Conservation (phyloP, 2,329 filamentous ascomycete genomes). For the Colletotrichum sublineola region DNA sequence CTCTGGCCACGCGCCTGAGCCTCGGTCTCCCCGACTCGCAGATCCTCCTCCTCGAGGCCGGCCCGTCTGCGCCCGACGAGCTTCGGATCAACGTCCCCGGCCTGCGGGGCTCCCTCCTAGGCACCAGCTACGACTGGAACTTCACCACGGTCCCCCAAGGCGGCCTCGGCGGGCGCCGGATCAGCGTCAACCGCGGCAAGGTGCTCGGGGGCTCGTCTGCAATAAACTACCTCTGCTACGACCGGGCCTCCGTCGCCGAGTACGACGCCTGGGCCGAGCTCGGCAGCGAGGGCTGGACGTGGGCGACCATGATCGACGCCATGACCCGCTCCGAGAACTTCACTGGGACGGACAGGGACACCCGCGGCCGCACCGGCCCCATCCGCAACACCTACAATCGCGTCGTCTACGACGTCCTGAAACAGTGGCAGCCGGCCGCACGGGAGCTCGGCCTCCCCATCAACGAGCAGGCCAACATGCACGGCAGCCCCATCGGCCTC, state of each 20-base stretch:
- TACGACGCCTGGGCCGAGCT: slow-evolving; percentile 56
- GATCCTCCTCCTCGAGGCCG: slow-evolving; percentile 50
- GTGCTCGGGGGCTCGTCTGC: slow-evolving; percentile 63
- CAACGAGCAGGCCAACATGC: slow-evolving; percentile 31
- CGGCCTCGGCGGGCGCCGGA: slow-evolving; percentile 54
- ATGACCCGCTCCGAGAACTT: slow-evolving; percentile 49
- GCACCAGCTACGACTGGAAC: slow-evolving; percentile 55
- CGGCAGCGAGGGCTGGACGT: slow-evolving; percentile 53
- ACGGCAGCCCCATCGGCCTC: slow-evolving; percentile 39
- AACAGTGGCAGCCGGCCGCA: slow-evolving; percentile 39
- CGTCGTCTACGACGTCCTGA: slow-evolving; percentile 28
- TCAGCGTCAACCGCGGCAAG: slow-evolving; percentile 60
- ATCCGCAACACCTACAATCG: slow-evolving; percentile 42
- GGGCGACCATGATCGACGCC: slow-evolving; percentile 52
- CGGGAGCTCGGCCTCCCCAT: slow-evolving; percentile 27
- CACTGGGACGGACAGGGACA: slow-evolving; percentile 43
- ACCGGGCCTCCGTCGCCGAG: slow-evolving; percentile 52
- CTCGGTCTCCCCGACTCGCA: slow-evolving; percentile 48
- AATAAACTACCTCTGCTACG: slow-evolving; percentile 59
- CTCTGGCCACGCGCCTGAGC: slow-evolving; percentile 47
- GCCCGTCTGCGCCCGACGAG: slow-evolving; percentile 48
- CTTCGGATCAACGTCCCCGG: slow-evolving; percentile 51
- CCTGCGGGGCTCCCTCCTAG: slow-evolving; percentile 48
- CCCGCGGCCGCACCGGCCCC: slow-evolving; percentile 44
- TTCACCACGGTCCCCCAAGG: slow-evolving; percentile 59